Base-by-base conservation (phyloP, 805 yeast species). In the Teunomyces gatunensis region DNA sequence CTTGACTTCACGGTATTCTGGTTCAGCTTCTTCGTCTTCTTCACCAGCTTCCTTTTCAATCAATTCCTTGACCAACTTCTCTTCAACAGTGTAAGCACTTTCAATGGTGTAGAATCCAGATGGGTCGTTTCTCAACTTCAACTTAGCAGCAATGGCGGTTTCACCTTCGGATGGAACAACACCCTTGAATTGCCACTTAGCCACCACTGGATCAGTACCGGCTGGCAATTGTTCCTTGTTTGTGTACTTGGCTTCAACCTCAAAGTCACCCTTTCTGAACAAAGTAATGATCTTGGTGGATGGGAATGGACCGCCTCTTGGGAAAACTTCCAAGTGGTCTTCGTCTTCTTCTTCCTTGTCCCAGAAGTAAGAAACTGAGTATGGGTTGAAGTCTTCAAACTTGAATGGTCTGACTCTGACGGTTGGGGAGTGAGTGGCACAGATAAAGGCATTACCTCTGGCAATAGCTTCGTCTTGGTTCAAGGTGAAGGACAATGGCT, bases 391-490 rank as follows among this genome's bases (percentile, higher is more conserved):
- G 71, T 94, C 99, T 77, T 92, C 97, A 68, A 91, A 94, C 76
- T 92, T 92, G 86, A 94, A 94, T 58, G 97, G 97, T 75, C 98
- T 87, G 46, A 94, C 99, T 77, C 99, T 88, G 63, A 94, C 83
- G 56, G 97, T 91, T 73, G 99, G 99, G 30, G 98, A 92, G 80
- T 91, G 98, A 77, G 90, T 88, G 58, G 99, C 99, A 73, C 99
- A 94, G 64, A 94, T 87, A 74, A 94, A 94, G 42, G 99, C 97
- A 62, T 96, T 96, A 78, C 99, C 99, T 73, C 92, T 89, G 48
- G 99, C 98, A 68, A 92, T 87, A 54, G 99, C 97, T 80, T 94
- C 99, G 68, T 94, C 99, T 77, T 91, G 97, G 81, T 94, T 94
- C 74, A 95, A 83, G 59, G 98, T 95, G 78, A 87, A 87, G 35